Conservation (phyloP, 768 basidiomycete genomes). For the Mycena olivaceomarginata region DNA sequence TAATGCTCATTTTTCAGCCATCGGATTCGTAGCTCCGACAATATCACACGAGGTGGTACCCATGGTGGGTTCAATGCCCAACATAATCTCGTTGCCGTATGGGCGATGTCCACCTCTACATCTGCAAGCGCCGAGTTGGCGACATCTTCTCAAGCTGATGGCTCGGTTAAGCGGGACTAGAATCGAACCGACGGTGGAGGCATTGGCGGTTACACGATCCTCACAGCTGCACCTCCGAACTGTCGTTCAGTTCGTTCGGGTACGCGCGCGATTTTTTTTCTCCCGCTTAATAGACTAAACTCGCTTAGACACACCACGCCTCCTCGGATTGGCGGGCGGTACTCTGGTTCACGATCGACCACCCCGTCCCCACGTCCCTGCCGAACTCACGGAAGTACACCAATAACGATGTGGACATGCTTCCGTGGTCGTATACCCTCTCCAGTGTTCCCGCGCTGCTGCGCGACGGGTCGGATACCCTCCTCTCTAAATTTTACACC, state of each 20-base stretch:
- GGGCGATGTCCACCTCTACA: constrained; percentile 82
- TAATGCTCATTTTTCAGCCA: constrained; percentile 63
- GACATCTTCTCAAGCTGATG: constrained; percentile 83
- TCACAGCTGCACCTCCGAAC: constrained; percentile 77
- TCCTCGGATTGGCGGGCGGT: constrained; percentile 83
- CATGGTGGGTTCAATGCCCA: constrained; percentile 77
- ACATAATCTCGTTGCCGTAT: constrained; percentile 84
- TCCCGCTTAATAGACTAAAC: neutral
- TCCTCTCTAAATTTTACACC: constrained; percentile 81
- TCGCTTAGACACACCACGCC: constrained; percentile 72
- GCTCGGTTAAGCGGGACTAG: constrained; percentile 82
- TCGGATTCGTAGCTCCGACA: constrained; percentile 78
- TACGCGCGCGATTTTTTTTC: constrained; percentile 52
- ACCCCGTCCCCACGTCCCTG: constrained; percentile 71
- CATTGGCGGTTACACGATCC: constrained; percentile 73
- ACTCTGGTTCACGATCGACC: constrained; percentile 87
- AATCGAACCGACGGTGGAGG: constrained; percentile 83
- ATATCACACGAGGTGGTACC: constrained; percentile 68
- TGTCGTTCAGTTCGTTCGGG: constrained; percentile 88
- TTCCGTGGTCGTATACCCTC: constrained; percentile 85
- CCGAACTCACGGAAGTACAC: constrained; percentile 68
- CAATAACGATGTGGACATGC: constrained; percentile 75
- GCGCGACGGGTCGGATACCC: constrained; percentile 77
- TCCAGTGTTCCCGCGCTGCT: constrained; percentile 77
- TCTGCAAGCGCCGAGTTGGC: constrained; percentile 85